Base-by-base conservation (phyloP, 2,329 filamentous ascomycete species). In the Cercospora zeae-maydis region DNA sequence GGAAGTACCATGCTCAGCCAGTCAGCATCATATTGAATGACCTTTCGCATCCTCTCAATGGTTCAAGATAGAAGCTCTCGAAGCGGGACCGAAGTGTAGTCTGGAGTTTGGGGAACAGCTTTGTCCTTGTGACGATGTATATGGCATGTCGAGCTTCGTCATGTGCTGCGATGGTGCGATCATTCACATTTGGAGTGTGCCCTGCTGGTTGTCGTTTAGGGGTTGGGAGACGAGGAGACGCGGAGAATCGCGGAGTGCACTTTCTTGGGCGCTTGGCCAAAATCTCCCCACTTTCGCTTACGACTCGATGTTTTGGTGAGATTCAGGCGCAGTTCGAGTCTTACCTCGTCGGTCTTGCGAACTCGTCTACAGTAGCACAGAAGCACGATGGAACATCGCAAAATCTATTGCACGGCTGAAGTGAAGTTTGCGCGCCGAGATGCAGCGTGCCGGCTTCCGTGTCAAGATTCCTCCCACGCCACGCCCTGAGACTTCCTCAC, bases 381-480 rank as follows among this genome's bases (percentile, higher is more conserved):
- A 34, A 9, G 31, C 31, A 34, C 31, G 10, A 34, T 34, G 31
- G 11, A 34, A 9, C 4, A 34, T 9, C 8, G 10, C 31, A 34
- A 9, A 34, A 34, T 5, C 9, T 31, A 9, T 31, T 9, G 5
- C 16, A 21, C 39, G 21, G 39, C 39, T 24, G 19, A 24, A 24
- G 39, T 45, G 39, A 13, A 45, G 16, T 16, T 21, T 45, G 39
- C 10, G 19, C 19, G 47, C 47, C 47, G 30, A 52, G 47, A 30
- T 31, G 47, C 47, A 52, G 10, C 24, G n/a, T 33, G 47, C 47
- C 47, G 47, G 30, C 14, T 52, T 33, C 24, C 47, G 47, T 5
- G 47, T 31, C 47, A 52, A n/a, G n/a, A 57, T 57, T 45, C 54
- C 37, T 57, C 37, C 54, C 34, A 57, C 54, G 54, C 54, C 34